phyloP scores from a whole-genome alignment of 805 yeast genomes.

The Saturnispora silvae region DNA sequence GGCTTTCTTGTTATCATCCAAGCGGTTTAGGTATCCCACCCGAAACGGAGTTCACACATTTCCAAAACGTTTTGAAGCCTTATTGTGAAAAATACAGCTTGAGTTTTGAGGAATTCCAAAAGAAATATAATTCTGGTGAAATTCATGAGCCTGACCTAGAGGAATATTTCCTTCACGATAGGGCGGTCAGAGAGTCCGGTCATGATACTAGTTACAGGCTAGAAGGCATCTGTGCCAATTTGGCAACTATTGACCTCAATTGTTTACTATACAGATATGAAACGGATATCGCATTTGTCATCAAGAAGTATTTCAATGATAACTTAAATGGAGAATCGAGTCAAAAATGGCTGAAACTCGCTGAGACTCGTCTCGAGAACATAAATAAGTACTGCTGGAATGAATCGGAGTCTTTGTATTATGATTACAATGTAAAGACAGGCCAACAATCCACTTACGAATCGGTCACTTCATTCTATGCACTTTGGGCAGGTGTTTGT shows the following conservation, averaged over 20 bases:
- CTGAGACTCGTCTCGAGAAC: slow-evolving; percentile 40
- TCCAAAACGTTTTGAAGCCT: slow-evolving; percentile 57
- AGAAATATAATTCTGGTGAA: slow-evolving; percentile 54
- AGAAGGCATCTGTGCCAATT: slow-evolving; percentile 79
- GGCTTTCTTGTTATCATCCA: slow-evolving; percentile 84
- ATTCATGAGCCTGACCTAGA: slow-evolving; percentile 75
- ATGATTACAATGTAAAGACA: slow-evolving; percentile 66
- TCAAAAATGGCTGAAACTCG: slow-evolving; percentile 50
- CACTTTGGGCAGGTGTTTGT: slow-evolving; percentile 77
- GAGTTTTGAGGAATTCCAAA: slow-evolving; percentile 51
- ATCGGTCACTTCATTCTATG: slow-evolving; percentile 86
- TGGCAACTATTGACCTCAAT: slow-evolving; percentile 87
- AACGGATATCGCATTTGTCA: slow-evolving; percentile 60
- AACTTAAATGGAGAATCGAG: slow-evolving; percentile 32
- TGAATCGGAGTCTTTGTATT: slow-evolving; percentile 64
- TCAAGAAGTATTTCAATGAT: slow-evolving; percentile 43
- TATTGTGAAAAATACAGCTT: slow-evolving; percentile 54
- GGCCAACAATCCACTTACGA: slow-evolving; percentile 55
- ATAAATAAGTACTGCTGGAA: slow-evolving; percentile 77
- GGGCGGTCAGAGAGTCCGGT: slow-evolving; percentile 94
- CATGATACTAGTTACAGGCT: slow-evolving; percentile 89
- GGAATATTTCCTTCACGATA: slow-evolving; percentile 79
- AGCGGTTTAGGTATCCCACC: slow-evolving; percentile 92
- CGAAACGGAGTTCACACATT: slow-evolving; percentile 88
- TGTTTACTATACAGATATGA: slow-evolving; percentile 84